Conservation (phyloP, 371 early-diverging fungal genomes). For the Catenaria anguillulae region DNA sequence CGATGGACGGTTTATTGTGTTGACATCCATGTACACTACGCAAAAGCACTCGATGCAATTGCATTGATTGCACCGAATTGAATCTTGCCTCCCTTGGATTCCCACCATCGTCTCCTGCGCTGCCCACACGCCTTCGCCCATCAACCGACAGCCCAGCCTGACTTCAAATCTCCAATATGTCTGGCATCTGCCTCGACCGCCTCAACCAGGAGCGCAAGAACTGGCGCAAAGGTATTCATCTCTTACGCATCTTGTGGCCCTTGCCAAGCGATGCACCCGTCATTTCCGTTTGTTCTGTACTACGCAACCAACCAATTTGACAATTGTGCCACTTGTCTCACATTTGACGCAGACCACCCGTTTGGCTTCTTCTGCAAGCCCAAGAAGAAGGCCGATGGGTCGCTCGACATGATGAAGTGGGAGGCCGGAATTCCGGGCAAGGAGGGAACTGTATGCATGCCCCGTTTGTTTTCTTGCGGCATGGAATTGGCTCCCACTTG, state of each 20-base stretch:
- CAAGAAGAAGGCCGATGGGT: slow-evolving; percentile 60
- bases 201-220: slow-evolving; percentile 90
- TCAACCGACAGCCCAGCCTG: no score
- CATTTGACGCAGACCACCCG: slow-evolving; percentile 3
- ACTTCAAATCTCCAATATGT: no score
- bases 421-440: slow-evolving; percentile 90
- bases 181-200: slow-evolving; percentile 58
- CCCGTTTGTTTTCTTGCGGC: background rate
- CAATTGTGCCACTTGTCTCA: background rate
- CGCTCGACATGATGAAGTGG: slow-evolving; percentile 80
- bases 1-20: no score
- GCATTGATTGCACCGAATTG: no score
- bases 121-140: no score
- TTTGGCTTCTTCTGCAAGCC: slow-evolving; percentile 43
- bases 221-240: slow-evolving; percentile 73
- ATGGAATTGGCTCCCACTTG: background rate
- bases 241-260: background rate
- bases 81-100: no score
- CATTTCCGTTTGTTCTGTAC: no score
- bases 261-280: no score
- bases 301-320: no score
- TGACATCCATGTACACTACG: no score
- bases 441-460: slow-evolving; percentile 22
- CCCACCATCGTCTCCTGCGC: no score
- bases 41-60: no score